phyloP scores from a whole-genome alignment of 768 basidiomycete species.

The Kwoniella dejecticola region DNA sequence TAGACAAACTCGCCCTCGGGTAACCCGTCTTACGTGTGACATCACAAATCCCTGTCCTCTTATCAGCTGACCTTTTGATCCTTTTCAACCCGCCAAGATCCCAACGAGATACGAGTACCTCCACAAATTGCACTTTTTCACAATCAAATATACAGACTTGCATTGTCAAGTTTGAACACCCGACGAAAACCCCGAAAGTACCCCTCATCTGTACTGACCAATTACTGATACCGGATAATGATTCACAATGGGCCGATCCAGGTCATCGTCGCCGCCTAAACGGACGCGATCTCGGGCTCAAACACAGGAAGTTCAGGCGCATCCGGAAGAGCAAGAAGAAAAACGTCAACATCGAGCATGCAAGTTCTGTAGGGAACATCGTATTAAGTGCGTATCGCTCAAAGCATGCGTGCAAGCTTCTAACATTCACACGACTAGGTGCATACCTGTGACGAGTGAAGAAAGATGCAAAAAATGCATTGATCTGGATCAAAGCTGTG shows the following conservation, averaged over 20 bases:
- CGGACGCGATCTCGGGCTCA: conserved; percentile 1
- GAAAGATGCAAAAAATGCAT: conserved; percentile 18
- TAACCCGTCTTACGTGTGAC: background rate
- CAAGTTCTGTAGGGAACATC: conserved; percentile 16
- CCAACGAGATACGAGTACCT: background rate
- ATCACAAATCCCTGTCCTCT: background rate
- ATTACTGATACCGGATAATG: background rate
- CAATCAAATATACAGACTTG: background rate
- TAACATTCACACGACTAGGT: background rate
- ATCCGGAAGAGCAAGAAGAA: background rate
- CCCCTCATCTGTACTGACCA: background rate
- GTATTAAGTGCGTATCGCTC: conserved; percentile 10
- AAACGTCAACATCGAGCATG: conserved; percentile 18
- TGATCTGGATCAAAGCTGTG: conserved; percentile 8
- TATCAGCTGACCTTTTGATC: conserved; percentile 4
- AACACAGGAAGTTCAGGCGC: background rate
- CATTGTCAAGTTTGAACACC: background rate
- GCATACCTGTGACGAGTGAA: conserved; percentile 8
- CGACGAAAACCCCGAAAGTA: conserved; percentile 6
- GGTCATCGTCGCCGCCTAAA: conserved; percentile 8
- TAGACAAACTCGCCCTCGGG: no score
- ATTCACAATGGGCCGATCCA: background rate
- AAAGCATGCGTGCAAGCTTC: background rate
- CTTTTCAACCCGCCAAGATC: background rate
- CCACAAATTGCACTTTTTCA: background rate